phyloP scores from a whole-genome alignment of 1,139 yeast genomes.

The Suhomyces anneliseae region DNA sequence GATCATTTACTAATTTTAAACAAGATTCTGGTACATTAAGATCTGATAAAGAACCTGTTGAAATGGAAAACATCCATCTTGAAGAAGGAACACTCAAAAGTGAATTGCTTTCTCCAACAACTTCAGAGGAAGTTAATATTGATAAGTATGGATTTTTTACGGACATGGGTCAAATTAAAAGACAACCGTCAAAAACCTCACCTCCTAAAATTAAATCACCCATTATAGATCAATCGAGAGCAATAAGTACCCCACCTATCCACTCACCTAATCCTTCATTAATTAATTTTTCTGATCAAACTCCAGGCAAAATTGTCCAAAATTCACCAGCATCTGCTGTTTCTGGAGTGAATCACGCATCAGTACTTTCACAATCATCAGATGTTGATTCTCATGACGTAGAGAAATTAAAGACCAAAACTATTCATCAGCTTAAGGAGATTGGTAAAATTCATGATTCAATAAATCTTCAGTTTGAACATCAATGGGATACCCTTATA shows the following conservation, averaged over 20 bases:
- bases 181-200: background rate
- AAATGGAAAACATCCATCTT: slow-evolving; percentile 7
- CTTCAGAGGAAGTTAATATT: slow-evolving; percentile 22
- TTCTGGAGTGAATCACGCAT: slow-evolving; percentile 1
- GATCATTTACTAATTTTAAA: slow-evolving; percentile 9
- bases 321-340: background rate
- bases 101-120: background rate
- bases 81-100: background rate
- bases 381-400: background rate
- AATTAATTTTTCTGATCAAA: background rate
- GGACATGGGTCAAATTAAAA: slow-evolving; percentile 14
- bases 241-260: background rate
- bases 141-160: slow-evolving; percentile 54
- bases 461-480: slow-evolving; percentile 26
- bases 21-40: background rate
- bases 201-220: background rate
- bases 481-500: slow-evolving; percentile 38
- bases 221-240: background rate
- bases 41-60: slow-evolving; percentile 7
- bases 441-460: slow-evolving; percentile 38
- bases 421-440: slow-evolving; percentile 29
- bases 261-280: background rate
- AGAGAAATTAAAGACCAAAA: slow-evolving; percentile 14
- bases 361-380: background rate
- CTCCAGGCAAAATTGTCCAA: background rate